A percentile compares a stretch with the other conserved stretches of the same genome.
phyloP scores from a whole-genome alignment of 768 basidiomycete species.

The Collybia sordida region DNA sequence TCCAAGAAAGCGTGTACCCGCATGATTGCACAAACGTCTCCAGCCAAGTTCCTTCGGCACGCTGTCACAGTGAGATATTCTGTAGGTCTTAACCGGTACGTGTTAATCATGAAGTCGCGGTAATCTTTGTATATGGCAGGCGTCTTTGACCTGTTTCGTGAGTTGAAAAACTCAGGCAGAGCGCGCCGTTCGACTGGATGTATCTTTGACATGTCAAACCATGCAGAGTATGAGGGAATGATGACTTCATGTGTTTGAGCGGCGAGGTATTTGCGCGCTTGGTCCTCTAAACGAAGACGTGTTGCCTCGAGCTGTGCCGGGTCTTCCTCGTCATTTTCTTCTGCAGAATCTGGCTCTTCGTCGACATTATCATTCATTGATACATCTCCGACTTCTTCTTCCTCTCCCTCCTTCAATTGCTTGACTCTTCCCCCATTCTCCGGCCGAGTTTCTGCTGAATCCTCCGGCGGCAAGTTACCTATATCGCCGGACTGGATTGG shows the following conservation, averaged over 20 bases:
- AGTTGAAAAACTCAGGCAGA: conserved; percentile 98
- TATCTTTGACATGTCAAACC: conserved; percentile 96
- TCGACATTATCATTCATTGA: conserved; percentile 81
- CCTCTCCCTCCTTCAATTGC: conserved; percentile 52
- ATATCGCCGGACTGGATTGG: conserved; percentile 79
- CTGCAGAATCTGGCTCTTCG: conserved; percentile 74
- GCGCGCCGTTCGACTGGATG: conserved; percentile 90
- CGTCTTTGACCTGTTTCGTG: conserved; percentile 91
- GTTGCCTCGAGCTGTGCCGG: conserved; percentile 81
- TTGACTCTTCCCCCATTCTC: conserved; percentile 44
- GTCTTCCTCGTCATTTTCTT: conserved; percentile 85
- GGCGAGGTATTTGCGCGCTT: conserved; percentile 91
- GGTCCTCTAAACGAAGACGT: conserved; percentile 77
- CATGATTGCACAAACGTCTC: conserved; percentile 98
- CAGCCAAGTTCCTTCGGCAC: conserved; percentile 92
- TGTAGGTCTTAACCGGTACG: conserved; percentile 88
- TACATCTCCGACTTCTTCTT: conserved; percentile 71
- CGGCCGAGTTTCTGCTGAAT: conserved; percentile 32
- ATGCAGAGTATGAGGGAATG: conserved; percentile 95
- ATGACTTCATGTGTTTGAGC: conserved; percentile 97
- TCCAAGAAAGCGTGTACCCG: conserved; percentile 98
- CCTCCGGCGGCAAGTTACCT: conserved; percentile 63
- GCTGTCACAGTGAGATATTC: conserved; percentile 99
- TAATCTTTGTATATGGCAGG: conserved; percentile 99
- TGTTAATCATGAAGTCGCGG: conserved; percentile 99